phyloP scores from a whole-genome alignment of 129 eudicot genomes.

The Artemisia tridentata region DNA sequence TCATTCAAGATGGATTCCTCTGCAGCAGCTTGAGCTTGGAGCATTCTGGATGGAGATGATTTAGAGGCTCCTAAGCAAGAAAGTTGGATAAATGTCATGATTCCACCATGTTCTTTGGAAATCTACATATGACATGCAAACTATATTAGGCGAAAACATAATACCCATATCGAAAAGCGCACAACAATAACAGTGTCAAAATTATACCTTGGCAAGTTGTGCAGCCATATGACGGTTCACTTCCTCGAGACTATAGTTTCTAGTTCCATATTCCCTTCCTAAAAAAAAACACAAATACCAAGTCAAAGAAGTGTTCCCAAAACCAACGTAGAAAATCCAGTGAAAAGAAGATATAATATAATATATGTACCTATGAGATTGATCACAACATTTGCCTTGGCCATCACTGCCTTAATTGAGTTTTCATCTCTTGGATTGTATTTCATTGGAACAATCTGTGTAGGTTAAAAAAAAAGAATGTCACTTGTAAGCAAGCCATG shows the following conservation, averaged over 20 bases:
- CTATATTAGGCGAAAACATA: constrained; percentile 1
- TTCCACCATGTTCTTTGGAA: constrained; percentile 97
- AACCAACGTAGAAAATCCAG: neutral
- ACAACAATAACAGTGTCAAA: neutral
- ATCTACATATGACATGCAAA: constrained; percentile 47
- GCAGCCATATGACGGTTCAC: constrained; percentile 91
- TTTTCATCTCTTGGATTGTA: constrained; percentile 89
- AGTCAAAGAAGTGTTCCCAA: constrained; percentile 1
- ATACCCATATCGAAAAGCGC: neutral
- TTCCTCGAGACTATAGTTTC: constrained; percentile 88
- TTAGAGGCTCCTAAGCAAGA: constrained; percentile 93
- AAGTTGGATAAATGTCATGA: constrained; percentile 88
- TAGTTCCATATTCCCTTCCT: constrained; percentile 90
- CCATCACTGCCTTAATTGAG: constrained; percentile 97
- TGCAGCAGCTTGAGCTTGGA: constrained; percentile 91
- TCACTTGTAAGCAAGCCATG: neutral
- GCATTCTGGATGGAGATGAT: constrained; percentile 83
- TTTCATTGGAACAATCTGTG: constrained; percentile 97
- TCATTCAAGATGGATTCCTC: constrained; percentile 78
- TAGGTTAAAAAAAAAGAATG: neutral
- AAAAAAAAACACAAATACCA: constrained; percentile 15
- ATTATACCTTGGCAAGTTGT: constrained; percentile 72
- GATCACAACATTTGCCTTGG: constrained; percentile 95
- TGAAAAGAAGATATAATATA: constrained; percentile 9
- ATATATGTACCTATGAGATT: constrained; percentile 80